phyloP scores from a whole-genome alignment of 2,329 filamentous ascomycete species.

The Paecilomyces variotii region DNA sequence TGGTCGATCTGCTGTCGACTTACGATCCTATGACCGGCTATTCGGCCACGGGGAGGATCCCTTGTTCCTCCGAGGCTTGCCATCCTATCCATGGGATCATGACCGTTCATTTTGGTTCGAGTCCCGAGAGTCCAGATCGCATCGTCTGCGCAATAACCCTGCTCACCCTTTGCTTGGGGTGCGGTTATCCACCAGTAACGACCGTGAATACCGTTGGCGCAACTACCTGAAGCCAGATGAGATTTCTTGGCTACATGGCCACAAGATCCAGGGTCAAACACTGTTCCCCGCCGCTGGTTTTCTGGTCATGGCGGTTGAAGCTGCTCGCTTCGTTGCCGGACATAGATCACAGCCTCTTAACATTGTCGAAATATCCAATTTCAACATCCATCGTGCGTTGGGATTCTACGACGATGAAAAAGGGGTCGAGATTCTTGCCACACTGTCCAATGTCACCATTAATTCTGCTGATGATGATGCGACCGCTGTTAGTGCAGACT shows the following conservation, averaged over 20 bases:
- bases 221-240: background rate
- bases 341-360: slow-evolving; percentile 2
- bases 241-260: background rate
- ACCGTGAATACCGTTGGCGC: background rate
- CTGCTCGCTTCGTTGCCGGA: background rate
- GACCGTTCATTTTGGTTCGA: slow-evolving; percentile 6
- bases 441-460: slow-evolving; percentile 9
- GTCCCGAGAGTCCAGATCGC: slow-evolving; percentile 1
- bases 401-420: slow-evolving; percentile 15
- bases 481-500: slow-evolving; percentile 3
- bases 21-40: background rate
- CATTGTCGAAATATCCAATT: slow-evolving; percentile 16
- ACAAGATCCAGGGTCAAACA: background rate
- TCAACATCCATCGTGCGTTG: slow-evolving; percentile 17
- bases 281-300: background rate
- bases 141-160: slow-evolving; percentile 17
- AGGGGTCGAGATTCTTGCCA: slow-evolving; percentile 13
- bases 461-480: background rate
- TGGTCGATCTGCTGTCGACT: background rate
- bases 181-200: background rate
- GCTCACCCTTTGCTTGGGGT: background rate
- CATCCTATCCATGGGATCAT: slow-evolving; percentile 5
- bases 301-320: background rate
- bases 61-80: background rate
- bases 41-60: background rate